phyloP scores from a whole-genome alignment of 2,329 filamentous ascomycete species.

The Xylaria sp. region DNA sequence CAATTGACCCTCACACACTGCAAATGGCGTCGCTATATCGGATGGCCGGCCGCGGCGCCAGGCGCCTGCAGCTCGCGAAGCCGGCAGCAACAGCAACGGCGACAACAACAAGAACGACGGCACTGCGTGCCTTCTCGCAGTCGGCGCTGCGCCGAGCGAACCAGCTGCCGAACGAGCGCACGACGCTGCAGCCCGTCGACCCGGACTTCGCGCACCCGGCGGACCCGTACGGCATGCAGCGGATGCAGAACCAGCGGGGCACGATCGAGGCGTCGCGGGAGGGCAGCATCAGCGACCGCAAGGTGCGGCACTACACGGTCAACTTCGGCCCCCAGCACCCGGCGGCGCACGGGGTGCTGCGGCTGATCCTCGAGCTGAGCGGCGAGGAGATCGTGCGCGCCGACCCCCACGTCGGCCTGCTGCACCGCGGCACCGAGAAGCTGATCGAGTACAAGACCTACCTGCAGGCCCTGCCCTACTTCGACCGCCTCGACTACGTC shows the following conservation, averaged over 20 bases:
- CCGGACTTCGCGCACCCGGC: slow-evolving; percentile 60
- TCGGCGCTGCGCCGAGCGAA: slow-evolving; percentile 66
- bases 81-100: too few relatives aligned
- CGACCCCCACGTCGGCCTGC: slow-evolving; percentile 93
- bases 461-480: slow-evolving; percentile 96
- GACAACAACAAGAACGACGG: slow-evolving; percentile 8
- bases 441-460: slow-evolving; percentile 99
- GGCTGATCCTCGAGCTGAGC: slow-evolving; percentile 95
- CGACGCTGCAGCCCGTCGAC: slow-evolving; percentile 67
- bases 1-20: slow-evolving; percentile 37
- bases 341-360: slow-evolving; percentile 95
- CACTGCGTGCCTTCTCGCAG: slow-evolving; percentile 67
- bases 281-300: slow-evolving; percentile 63
- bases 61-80: slow-evolving; percentile 54
- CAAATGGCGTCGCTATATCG: slow-evolving; percentile 74
- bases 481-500: slow-evolving; percentile 97
- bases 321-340: slow-evolving; percentile 99
- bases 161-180: slow-evolving; percentile 57
- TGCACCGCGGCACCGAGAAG: slow-evolving; percentile 98
- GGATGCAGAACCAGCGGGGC: slow-evolving; percentile 46
- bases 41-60: slow-evolving; percentile 71
- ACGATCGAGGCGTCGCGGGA: slow-evolving; percentile 51
- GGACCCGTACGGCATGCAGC: slow-evolving; percentile 52
- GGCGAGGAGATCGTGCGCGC: slow-evolving; percentile 97
- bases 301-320: slow-evolving; percentile 98